Conservation (phyloP, 768 basidiomycete species). For the Podaxis mareebaensis region DNA sequence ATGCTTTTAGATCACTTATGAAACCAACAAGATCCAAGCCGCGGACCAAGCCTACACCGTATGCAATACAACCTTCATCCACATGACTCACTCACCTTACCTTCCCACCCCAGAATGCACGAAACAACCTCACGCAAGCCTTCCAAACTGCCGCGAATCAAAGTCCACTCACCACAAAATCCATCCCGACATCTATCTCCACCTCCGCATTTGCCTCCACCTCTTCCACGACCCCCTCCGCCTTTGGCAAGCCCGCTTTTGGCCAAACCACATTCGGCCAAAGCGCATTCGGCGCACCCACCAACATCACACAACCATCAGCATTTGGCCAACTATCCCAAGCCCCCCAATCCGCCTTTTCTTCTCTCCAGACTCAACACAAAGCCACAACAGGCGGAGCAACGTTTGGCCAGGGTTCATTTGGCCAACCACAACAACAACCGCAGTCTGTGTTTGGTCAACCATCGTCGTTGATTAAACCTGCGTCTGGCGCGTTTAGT, state of each 20-base stretch:
- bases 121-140: constrained; percentile 46
- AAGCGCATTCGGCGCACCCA: constrained; percentile 16
- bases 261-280: constrained; percentile 29
- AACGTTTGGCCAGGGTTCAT: constrained; percentile 34
- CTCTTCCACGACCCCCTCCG: background rate
- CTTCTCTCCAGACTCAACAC: constrained; percentile 10
- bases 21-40: constrained; percentile 51
- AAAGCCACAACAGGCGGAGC: constrained; percentile 24
- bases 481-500: constrained; percentile 53
- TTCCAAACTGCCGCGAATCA: constrained; percentile 37
- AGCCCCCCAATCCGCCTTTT: constrained; percentile 30
- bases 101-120: constrained; percentile 39
- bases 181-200: background rate
- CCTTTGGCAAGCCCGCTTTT: constrained; percentile 21
- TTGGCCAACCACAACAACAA: constrained; percentile 27
- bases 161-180: constrained; percentile 14
- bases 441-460: constrained; percentile 40
- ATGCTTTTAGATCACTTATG: constrained; percentile 50
- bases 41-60: constrained; percentile 52
- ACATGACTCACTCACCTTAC: background rate
- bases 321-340: constrained; percentile 38
- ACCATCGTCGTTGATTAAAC: constrained; percentile 44
- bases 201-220: constrained; percentile 11
- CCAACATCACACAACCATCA: constrained; percentile 21
- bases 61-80: constrained; percentile 14